Conservation (phyloP, 441 rosid species). For the Isatis lusitanica region DNA sequence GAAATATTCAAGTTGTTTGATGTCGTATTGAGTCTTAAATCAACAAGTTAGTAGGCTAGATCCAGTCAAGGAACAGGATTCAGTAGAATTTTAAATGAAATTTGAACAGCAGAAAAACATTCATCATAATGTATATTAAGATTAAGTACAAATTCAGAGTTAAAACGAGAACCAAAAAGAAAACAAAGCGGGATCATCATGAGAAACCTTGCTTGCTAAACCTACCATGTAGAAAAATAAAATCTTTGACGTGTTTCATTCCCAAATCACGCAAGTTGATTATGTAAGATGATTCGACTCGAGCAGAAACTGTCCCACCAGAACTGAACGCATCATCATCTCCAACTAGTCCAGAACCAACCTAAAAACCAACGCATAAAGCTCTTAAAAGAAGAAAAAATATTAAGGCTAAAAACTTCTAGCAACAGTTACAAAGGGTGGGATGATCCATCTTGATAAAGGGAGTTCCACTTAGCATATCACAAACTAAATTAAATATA, state of each 20-base stretch:
- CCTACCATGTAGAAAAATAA: slow-evolving; percentile 92
- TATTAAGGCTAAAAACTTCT: slow-evolving; percentile 2
- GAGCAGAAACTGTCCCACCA: slow-evolving; percentile 71
- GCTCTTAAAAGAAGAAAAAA: neutral
- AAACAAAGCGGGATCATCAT: slow-evolving; percentile 16
- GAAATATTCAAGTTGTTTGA: slow-evolving; percentile 9
- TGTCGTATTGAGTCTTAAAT: neutral
- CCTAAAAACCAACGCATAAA: slow-evolving; percentile 46
- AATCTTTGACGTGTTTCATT: slow-evolving; percentile 94
- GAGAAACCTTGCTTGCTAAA: slow-evolving; percentile 29
- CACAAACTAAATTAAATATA: neutral
- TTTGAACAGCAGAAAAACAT: slow-evolving; percentile 3
- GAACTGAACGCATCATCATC: slow-evolving; percentile 77
- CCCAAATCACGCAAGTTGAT: slow-evolving; percentile 85
- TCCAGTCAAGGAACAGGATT: slow-evolving; percentile 1
- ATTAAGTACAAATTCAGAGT: neutral
- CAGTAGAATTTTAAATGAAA: neutral
- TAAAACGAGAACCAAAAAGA: slow-evolving; percentile 2
- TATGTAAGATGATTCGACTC: slow-evolving; percentile 83
- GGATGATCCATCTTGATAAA: neutral
- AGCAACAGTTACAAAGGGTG: slow-evolving; percentile 1
- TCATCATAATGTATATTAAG: neutral
- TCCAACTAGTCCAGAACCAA: slow-evolving; percentile 86
- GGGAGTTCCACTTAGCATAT: neutral
- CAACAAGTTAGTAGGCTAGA: slow-evolving; percentile 13